Conservation (phyloP, 495 filamentous ascomycete species). For the Durotheca rogersii region DNA sequence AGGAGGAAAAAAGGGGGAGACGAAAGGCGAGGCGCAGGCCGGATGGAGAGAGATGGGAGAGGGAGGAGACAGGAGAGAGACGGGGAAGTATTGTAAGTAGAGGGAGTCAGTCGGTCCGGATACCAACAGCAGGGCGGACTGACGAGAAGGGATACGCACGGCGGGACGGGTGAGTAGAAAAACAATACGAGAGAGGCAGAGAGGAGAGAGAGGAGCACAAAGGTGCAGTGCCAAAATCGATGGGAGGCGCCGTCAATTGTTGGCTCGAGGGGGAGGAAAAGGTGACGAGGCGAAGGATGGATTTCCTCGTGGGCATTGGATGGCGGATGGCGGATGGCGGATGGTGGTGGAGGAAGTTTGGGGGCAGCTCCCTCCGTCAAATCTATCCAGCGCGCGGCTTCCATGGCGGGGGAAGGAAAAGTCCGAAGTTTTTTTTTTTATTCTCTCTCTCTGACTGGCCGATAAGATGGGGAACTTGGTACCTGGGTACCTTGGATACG, state of each 20-base stretch:
- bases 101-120: no score
- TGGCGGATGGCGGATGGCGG: conserved; percentile 11
- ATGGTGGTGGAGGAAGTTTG: conserved; percentile 33
- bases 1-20: background rate
- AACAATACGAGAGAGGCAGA: background rate
- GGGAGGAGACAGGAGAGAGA: background rate
- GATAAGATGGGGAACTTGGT: no score
- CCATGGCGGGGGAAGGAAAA: conserved; percentile 29
- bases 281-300: background rate
- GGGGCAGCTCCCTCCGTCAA: conserved; percentile 31
- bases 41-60: background rate
- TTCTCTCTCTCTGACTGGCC: background rate
- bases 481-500: no score
- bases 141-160: background rate
- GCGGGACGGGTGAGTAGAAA: background rate
- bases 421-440: conserved; percentile 26
- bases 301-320: background rate
- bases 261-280: background rate
- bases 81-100: no score
- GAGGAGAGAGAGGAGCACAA: background rate
- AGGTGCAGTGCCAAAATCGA: background rate
- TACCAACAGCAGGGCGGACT: no score
- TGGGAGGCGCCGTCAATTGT: background rate
- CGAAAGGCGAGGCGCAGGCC: background rate
- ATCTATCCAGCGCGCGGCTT: no score